A percentile compares a stretch with the other conserved stretches of the same genome.
Conservation (phyloP, 2,329 filamentous ascomycete species). For the Trichophyton rubrum region DNA sequence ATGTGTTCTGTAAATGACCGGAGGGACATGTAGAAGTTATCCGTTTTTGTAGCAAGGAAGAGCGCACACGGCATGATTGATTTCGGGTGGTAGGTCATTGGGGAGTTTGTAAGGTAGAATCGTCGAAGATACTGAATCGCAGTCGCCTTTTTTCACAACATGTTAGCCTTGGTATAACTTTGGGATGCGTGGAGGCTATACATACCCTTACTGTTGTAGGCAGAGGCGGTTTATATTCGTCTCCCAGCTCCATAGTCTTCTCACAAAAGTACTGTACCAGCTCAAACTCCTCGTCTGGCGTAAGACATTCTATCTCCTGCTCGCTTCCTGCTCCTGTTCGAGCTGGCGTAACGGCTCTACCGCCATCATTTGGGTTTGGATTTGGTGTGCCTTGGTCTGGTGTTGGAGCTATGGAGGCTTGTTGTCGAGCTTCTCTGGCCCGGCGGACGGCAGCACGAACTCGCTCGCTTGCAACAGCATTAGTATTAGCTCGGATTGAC, state of each 20-base stretch:
- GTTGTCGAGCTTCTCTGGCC: constrained; percentile 23
- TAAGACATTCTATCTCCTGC: constrained; percentile 60
- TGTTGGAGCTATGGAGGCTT: not conserved
- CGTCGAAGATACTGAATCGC: constrained; percentile 81
- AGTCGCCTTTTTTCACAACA: constrained; percentile 47
- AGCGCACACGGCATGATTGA: constrained; percentile 80
- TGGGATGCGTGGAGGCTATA: constrained; percentile 27
- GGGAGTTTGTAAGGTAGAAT: constrained; percentile 90
- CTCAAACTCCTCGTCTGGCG: constrained; percentile 66
- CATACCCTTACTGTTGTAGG: constrained; percentile 48
- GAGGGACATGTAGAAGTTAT: constrained; percentile 63
- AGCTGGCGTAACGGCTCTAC: constrained; percentile 1
- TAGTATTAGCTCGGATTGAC: constrained; percentile 64
- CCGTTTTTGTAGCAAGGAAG: constrained; percentile 87
- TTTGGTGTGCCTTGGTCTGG: not conserved
- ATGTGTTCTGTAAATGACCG: constrained; percentile 57
- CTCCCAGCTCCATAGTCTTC: constrained; percentile 45
- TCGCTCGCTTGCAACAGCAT: constrained; percentile 61
- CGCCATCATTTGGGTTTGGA: constrained; percentile 1
- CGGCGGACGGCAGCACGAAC: constrained; percentile 46
- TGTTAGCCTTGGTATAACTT: not conserved
- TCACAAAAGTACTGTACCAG: constrained; percentile 70
- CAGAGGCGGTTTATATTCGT: constrained; percentile 45
- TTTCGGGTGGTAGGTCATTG: constrained; percentile 91
- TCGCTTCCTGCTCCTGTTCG: constrained; percentile 16